Conservation (phyloP, 345 rosid genomes). For the Melaleuca quinquenervia region DNA sequence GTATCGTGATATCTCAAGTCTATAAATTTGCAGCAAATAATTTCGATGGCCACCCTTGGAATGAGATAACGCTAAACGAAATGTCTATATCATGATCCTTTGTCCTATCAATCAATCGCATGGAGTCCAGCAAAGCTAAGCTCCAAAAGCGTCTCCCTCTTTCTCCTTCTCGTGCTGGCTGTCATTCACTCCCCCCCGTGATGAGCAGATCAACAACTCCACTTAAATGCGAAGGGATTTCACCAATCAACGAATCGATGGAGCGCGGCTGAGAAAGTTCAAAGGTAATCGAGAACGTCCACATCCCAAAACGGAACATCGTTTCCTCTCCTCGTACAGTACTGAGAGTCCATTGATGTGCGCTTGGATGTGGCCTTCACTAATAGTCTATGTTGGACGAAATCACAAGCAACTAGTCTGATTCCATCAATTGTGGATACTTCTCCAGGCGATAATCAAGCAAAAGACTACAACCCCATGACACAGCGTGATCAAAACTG, state of each 20-base stretch:
- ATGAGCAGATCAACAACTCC: neutral
- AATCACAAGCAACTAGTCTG: neutral
- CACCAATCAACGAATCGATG: neutral
- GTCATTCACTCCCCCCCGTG: neutral
- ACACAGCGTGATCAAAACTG: neutral
- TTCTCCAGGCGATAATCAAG: neutral
- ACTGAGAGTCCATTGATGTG: neutral
- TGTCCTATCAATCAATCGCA: neutral
- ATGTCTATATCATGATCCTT: neutral
- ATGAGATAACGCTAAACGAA: neutral
- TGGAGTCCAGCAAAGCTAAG: neutral
- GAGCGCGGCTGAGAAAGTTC: neutral
- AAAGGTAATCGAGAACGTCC: neutral
- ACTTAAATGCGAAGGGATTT: neutral
- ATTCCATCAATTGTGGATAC: neutral
- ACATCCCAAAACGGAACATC: neutral
- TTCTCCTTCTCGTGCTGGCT: neutral
- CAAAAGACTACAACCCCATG: neutral
- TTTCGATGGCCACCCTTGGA: neutral
- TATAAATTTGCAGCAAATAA: neutral
- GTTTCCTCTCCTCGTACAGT: neutral
- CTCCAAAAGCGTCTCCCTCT: neutral
- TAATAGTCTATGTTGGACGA: neutral
- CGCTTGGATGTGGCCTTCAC: neutral
- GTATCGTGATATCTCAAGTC: no score